Evolutionary conservation across 2,329 filamentous ascomycete genomes (phyloP).

Genomic region (Fusarium sp.): DNA sequence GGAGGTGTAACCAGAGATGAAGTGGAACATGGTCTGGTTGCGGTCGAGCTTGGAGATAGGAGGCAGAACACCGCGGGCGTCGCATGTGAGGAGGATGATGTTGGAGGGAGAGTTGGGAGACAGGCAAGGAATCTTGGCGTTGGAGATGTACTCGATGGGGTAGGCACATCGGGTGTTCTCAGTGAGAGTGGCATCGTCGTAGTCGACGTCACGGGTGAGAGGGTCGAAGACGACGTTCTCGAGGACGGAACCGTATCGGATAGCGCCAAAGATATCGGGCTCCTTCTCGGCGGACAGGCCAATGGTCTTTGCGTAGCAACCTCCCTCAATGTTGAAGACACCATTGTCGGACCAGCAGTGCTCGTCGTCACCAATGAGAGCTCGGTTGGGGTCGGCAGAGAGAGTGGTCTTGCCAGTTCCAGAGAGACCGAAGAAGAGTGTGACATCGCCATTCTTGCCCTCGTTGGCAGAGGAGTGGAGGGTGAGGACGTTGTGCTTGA

Average conservation of each 20-base stretch:
- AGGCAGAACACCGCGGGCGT: constrained; percentile 94
- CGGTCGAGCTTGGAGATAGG: constrained; percentile 97
- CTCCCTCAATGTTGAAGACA: constrained; percentile 99
- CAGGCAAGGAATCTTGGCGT: constrained; percentile 98
- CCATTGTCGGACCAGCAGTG: constrained; percentile 98
- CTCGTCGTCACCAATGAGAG: constrained; percentile 97
- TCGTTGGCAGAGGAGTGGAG: constrained; percentile 99
- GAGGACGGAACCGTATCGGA: constrained; percentile 95
- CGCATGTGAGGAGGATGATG: constrained; percentile 98
- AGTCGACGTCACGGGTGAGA: constrained; percentile 88
- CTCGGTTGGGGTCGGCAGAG: constrained; percentile 95
- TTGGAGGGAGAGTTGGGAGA: constrained; percentile 89
- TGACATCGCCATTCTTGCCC: constrained; percentile 93
- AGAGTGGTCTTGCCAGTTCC: constrained; percentile 99
- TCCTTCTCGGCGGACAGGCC: constrained; percentile 98
- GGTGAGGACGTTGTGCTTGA: constrained; percentile 99
- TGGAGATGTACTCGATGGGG: constrained; percentile 98
- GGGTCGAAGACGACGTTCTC: constrained; percentile 99
- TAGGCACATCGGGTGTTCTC: constrained; percentile 99
- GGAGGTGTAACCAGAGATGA: constrained; percentile 99
- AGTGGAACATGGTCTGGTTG: constrained; percentile 99
- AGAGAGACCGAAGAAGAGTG: constrained; percentile 98
- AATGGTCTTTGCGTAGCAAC: constrained; percentile 99
- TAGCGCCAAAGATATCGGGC: constrained; percentile 95
- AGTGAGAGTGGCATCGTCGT: constrained; percentile 92